These are phyloP conservation scores for Diaporthe sp. DNA, from an alignment of 2,329 filamentous ascomycete genomes.

Conservation along the genomic window DNA sequence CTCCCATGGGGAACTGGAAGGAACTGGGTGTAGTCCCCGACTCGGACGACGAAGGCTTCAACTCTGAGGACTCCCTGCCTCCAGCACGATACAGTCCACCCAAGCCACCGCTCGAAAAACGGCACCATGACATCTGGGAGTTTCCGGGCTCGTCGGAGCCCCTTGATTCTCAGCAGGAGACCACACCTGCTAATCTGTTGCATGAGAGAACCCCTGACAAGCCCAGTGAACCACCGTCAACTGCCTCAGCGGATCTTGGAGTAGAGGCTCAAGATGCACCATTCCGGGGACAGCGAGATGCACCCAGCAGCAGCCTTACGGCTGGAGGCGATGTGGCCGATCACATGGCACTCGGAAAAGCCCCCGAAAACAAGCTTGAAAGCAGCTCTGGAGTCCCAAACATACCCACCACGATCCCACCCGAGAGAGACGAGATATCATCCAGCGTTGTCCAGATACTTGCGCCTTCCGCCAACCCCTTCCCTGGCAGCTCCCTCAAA, in stretches of 20 bases:
- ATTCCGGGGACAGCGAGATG: not conserved
- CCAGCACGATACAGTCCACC: conserved; percentile 32
- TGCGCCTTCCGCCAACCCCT: conserved; percentile 39
- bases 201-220: not conserved
- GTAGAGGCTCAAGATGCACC: not conserved
- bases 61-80: conserved; percentile 52
- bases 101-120: conserved; percentile 21
- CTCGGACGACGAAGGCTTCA: conserved; percentile 59
- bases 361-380: not conserved
- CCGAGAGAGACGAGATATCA: conserved; percentile 46
- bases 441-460: conserved; percentile 47
- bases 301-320: not conserved
- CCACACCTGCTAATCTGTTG: conserved; percentile 35
- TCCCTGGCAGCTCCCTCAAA: conserved; percentile 22
- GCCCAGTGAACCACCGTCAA: not conserved
- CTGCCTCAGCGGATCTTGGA: not conserved
- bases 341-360: not conserved
- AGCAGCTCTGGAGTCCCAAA: not conserved
- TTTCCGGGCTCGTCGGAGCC: conserved; percentile 49
- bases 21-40: conserved; percentile 60
- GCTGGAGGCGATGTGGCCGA: not conserved
- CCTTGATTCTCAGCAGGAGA: not conserved
- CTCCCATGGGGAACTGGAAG: conserved; percentile 59
- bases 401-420: not conserved
- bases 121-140: conserved; percentile 48